Base-by-base conservation (phyloP, 345 rosid genomes). In the Hypericum androsaemum region DNA sequence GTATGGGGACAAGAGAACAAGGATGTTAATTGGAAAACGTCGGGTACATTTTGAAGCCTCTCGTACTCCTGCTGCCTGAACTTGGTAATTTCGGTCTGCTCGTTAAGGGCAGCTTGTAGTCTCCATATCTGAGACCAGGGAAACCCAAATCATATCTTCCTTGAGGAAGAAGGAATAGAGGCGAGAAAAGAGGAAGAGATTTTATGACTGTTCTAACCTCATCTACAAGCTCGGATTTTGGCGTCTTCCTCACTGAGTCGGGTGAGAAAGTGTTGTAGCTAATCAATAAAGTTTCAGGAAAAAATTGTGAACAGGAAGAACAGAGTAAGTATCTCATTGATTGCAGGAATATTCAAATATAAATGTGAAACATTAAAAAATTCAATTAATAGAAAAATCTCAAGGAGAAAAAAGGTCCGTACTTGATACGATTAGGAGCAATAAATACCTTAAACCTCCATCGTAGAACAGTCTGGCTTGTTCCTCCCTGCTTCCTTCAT, bases 401-500 rank as follows among this genome's bases (percentile, higher is more conserved):
- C 2, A 22, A 22, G 1, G 2, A 22, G 4, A 22, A 4, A 22
- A 22, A 22, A 22, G 32, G 32, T 22, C 32, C 1, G 32, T 22
- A 22, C 32, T 22, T 4, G n/a, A 22, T 22, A 22, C 32, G 4
- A 22, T 22, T 22, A 22, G 32, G 2, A 22, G 32, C 32, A 22
- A 22, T 4, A 22, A 22, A 39, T 59, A 90, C 96, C 94, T 77
- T 12, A 92, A 80, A 51, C 74, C 62, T 52, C 68, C 80, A 16
- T 79, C 69, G 47, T 64, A 65, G 58, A 80, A 87, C n/a, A 90
- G 78, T 66, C 84, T 74, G 44, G 98, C 98, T 56, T 75, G 87
- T 62, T 90, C 96, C 64, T 84, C 87, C 38, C 71, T 69, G 58
- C 97, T 89, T 69, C 86, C 90, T 77, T 89, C 98, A 64, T 90